A percentile compares a stretch with the other conserved stretches of the same genome.
phyloP scores from a whole-genome alignment of 768 basidiomycete species.

The Favolaschia claudopus region DNA sequence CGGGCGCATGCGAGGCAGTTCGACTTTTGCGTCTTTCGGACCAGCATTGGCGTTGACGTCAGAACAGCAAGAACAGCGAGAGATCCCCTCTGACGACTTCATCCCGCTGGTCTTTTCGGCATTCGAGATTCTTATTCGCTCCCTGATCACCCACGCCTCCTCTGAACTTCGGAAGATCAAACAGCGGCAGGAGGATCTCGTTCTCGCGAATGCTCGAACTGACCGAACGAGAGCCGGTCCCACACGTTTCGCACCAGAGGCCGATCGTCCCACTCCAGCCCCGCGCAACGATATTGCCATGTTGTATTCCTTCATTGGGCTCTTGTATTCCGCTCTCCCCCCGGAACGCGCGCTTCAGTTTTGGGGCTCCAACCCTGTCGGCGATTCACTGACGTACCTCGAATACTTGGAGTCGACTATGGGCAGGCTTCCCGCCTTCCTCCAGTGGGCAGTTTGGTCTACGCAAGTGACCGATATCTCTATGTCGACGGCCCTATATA shows the following conservation, averaged over 20 bases:
- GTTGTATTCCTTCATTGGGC: constrained; percentile 83
- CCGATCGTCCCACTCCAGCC: constrained; percentile 45
- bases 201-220: constrained; percentile 70
- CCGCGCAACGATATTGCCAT: constrained; percentile 87
- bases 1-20: constrained; percentile 49
- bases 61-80: constrained; percentile 55
- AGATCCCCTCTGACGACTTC: constrained; percentile 59
- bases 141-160: constrained; percentile 77
- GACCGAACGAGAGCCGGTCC: constrained; percentile 66
- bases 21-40: constrained; percentile 44
- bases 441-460: constrained; percentile 92
- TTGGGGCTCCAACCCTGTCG: constrained; percentile 72
- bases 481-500: constrained; percentile 83
- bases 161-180: constrained; percentile 88
- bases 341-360: constrained; percentile 84
- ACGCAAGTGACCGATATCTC: constrained; percentile 76
- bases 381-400: constrained; percentile 54
- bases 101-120: constrained; percentile 60
- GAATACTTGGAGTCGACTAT: constrained; percentile 67
- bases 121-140: constrained; percentile 77
- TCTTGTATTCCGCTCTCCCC: constrained; percentile 78
- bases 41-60: constrained; percentile 40
- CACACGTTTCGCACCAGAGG: constrained; percentile 53
- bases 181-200: constrained; percentile 86
- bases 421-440: constrained; percentile 74